Base-by-base conservation (phyloP, 345 rosid genomes). In the Stellera chamaejasme region DNA sequence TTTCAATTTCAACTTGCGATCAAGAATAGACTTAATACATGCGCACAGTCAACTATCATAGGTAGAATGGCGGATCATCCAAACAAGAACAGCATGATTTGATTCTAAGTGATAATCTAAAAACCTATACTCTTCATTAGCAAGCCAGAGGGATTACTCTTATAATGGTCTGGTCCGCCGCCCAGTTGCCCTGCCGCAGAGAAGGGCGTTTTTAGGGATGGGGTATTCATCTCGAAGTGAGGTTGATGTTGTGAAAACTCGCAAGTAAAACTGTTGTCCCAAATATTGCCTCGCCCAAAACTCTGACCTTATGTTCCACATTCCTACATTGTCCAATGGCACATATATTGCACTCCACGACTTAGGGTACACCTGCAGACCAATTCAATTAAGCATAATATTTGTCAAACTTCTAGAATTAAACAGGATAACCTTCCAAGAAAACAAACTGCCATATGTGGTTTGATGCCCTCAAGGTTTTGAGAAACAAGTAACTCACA, bases 231-330 rank as follows among this genome's bases (percentile, higher is more conserved):
- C 95, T 59, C 95, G 65, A 58, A 68, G 76, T 36, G 97, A 89
- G 45, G 65, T 74, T 16, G 89, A 75, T 5, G 74, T 43, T 1
- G 97, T 78, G 63, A 64, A 83, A 61, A 89, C 97, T 56, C 95
- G 68, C 42, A 89, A 70, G 61, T 89, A 89, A 56, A 86, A 75
- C 26, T 85, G 95, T 66, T 89, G 95, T 4, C 95, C 97, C 26
- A 85, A 67, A 56, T 88, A 85, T 60, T 86, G 97, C 45, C 95
- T 71, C 2, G 85, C 85, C 95, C 95, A 89, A 48, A 64, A 71
- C 79, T 89, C 87, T 2, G 91, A 72, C 69, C 95, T 77, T 66
- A 89, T 50, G 87, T 89, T 85, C 97, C 97, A 89, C 97, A 86
- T 86, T 0, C 97, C 97, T 49, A 83, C 97, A 49, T 89, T 89